Conservation (phyloP, 306 rosid species). For the Fragaria iinumae region DNA sequence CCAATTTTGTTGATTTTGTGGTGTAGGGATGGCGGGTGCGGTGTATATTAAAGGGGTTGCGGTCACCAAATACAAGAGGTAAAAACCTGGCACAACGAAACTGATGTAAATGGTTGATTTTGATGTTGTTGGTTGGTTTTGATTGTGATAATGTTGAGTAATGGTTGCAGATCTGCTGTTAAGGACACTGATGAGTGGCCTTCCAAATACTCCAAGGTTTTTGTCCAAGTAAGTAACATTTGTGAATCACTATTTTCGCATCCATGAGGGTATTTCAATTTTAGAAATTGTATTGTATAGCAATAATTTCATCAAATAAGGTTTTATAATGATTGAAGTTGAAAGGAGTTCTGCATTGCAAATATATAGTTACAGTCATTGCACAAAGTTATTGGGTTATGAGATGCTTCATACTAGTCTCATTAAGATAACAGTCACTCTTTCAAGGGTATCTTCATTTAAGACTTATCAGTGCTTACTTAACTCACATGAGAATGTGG, state of each 20-base stretch:
- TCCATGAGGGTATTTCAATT: slow-evolving; percentile 12
- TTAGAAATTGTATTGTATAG: too few relatives aligned
- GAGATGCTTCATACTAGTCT: too few relatives aligned
- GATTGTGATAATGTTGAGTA: neutral
- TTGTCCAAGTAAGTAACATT: slow-evolving; percentile 64
- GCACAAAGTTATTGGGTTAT: neutral
- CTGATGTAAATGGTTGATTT: neutral
- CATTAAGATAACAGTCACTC: neutral
- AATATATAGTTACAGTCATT: neutral
- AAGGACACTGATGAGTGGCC: slow-evolving; percentile 90
- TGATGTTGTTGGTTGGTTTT: neutral
- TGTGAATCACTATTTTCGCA: slow-evolving; percentile 8
- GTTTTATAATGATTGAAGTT: neutral
- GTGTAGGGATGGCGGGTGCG: slow-evolving; percentile 90
- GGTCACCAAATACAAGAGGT: slow-evolving; percentile 87
- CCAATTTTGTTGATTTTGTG: neutral
- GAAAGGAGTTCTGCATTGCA: too few relatives aligned
- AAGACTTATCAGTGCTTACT: neutral
- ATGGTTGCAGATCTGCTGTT: slow-evolving; percentile 70
- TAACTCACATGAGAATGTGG: neutral
- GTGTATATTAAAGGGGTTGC: slow-evolving; percentile 84
- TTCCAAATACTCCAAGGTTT: slow-evolving; percentile 81
- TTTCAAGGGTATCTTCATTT: neutral
- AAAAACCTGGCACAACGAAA: too few relatives aligned
- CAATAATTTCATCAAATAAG: too few relatives aligned